Conservation (phyloP, 2,329 filamentous ascomycete genomes). For the Scleromitrula shiraiana region DNA sequence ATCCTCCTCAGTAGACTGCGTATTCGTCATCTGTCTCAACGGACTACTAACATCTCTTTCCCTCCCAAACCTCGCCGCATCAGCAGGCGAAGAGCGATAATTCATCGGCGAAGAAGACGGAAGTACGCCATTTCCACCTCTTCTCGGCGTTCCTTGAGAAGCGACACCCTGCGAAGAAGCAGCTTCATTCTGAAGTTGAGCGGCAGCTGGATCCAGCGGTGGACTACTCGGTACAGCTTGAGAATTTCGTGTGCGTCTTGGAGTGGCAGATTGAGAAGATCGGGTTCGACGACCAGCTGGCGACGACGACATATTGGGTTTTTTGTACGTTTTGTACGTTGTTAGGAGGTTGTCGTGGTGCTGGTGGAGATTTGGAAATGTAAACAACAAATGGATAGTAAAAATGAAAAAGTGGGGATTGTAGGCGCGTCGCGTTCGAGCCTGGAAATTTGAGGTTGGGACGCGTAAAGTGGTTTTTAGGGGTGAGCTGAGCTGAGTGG, state of each 20-base stretch:
- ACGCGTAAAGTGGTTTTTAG: conserved; percentile 10
- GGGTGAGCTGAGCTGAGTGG: too few species aligned
- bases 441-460: background rate
- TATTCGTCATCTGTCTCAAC: conserved; percentile 49
- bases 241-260: conserved; percentile 46
- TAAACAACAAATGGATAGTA: background rate
- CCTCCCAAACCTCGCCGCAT: conserved; percentile 30
- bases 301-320: conserved; percentile 53
- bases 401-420: conserved; percentile 5
- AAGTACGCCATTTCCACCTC: conserved; percentile 38
- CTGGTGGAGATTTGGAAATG: conserved; percentile 2
- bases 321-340: background rate
- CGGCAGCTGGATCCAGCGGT: conserved; percentile 28
- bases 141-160: conserved; percentile 28
- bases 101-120: conserved; percentile 79
- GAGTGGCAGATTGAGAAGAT: conserved; percentile 46
- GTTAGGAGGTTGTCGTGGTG: background rate
- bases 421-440: background rate
- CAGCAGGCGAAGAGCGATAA: conserved; percentile 56
- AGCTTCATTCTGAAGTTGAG: conserved; percentile 30
- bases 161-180: conserved; percentile 24
- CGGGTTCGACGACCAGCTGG: conserved; percentile 49
- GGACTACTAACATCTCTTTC: conserved; percentile 48
- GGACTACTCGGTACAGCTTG: conserved; percentile 46
- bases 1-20: conserved; percentile 45